Evolutionary conservation across 192 early-diverging fungal genomes (phyloP), one percentile per base, ranked within the genome.

Genomic region (Coemansia sp.): DNA sequence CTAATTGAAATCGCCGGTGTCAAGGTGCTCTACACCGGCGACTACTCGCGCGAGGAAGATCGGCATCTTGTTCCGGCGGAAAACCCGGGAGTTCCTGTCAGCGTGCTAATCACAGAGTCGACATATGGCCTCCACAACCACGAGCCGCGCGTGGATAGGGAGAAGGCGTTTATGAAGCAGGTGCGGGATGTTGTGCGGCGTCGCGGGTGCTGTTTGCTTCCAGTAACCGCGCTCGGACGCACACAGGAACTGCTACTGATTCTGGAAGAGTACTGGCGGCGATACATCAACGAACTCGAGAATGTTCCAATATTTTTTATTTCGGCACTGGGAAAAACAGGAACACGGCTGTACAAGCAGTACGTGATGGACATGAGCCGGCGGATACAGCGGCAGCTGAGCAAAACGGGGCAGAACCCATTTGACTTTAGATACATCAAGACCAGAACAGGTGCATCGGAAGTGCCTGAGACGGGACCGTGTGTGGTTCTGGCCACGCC

Each of bases 401-500:
- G 61, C 52, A 71, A 74, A 17, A 85, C 88, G 7, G 86, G 88
- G 6, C 87, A 84, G 39, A 99, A 99, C 72, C 97, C 97, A 9
- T 99, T 99, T 75, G 87, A 93, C 24, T 99, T 99, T 72, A 93
- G 95, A 64, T 94, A 96, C 76, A 96, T 94, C 70, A 90, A 88
- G 31, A 94, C 96, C 70, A 79, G 97, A 52, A 92, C 89, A 56
- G 90, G 93, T 64, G 87, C 93, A 63, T 84, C 87, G 9, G 86
- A 91, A 54, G 95, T 98, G 72, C 96, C 97, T 52, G 97, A 99
- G 68, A 83, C 87, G 3, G 96, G 97, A 0, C 95, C 97, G 9
- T 99, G 97, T 84, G 95, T 99, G 19, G 97, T 99, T 89, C 91
- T 99, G 89, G 96, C 96, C 25, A 92, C 89, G 84, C 97, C 97